Evolutionary conservation across 169 alveolate species (phyloP), one percentile per base, ranked within the genome.

Genomic region (Eimeria praecox): DNA sequence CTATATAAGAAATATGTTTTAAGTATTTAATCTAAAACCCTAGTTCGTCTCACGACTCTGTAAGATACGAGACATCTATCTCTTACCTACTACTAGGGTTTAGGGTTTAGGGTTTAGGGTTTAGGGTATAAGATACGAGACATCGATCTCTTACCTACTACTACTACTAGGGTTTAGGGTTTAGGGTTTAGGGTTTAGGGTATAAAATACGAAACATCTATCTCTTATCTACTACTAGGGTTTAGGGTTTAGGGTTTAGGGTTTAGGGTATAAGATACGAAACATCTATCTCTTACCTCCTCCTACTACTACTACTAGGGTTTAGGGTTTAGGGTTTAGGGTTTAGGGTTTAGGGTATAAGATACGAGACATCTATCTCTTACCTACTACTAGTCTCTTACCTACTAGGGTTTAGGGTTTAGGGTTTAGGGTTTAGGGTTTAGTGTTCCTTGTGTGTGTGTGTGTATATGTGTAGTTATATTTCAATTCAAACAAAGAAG

Each of bases 371-470:
- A n/a, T n/a, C n/a, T n/a, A n/a, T n/a, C n/a, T n/a, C n/a, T n/a
- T n/a, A n/a, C n/a, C n/a, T n/a, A n/a, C n/a, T n/a, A 52, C 14
- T 52, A 73, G 85, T 40, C 49, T 73, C 30, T n/a, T n/a, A n/a
- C n/a, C n/a, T n/a, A n/a, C n/a, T 73, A 73, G 85, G 85, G 85
- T 73, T 73, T 73, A 73, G 85, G 85, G 85, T 73, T 73, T 73
- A 73, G 85, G 85, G 85, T 73, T 73, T 73, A 73, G 85, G 85
- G 85, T 73, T 73, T 73, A 73, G 85, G 85, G 85, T 73, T 73
- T 73, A 73, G 85, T 42, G 85, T 73, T 73, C n/a, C n/a, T 73
- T 10, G 78, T 5, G 78, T 66, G 6, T 75, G 49, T 27, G 49
- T 16, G n/a, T 75, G 8, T 75, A n/a, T 75, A 24, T 24, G 16